Percentiles rank a stretch among this genome's conserved stretches.
Evolutionary conservation across 2,329 filamentous ascomycete genomes (phyloP).

Genomic region (Diaporthe sp.): DNA sequence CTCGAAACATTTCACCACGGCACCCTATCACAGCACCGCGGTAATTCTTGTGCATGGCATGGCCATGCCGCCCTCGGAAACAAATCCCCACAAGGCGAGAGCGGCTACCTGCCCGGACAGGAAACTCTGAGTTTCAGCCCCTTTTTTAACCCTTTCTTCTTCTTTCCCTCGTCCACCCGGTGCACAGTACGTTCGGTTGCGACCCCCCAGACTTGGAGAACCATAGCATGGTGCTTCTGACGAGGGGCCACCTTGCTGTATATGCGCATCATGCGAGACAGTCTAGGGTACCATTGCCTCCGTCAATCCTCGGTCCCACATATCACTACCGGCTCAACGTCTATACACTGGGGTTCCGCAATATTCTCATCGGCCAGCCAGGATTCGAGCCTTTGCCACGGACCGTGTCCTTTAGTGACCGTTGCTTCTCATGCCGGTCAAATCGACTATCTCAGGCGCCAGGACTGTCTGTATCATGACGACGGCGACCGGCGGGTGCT

Average conservation of each 20-base stretch:
- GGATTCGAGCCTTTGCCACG: background rate
- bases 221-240: background rate
- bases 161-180: background rate
- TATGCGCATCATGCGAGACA: slow-evolving; percentile 4
- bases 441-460: no score
- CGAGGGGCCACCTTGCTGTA: slow-evolving; percentile 7
- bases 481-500: no score
- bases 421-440: background rate
- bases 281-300: background rate
- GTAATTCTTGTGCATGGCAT: background rate
- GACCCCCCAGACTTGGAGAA: slow-evolving; percentile 13
- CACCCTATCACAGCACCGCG: background rate
- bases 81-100: slow-evolving; percentile 36
- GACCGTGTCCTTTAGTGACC: background rate
- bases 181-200: background rate
- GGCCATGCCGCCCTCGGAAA: slow-evolving; percentile 4
- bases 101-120: slow-evolving; percentile 16
- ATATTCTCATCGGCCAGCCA: background rate
- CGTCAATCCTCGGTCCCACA: background rate
- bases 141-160: slow-evolving; percentile 8
- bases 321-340: background rate
- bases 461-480: background rate
- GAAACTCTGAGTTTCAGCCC: slow-evolving; percentile 35
- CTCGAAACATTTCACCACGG: slow-evolving; percentile 4
- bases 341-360: background rate